phyloP scores from a whole-genome alignment of 495 filamentous ascomycete species.

The Penicillium desertorum region DNA sequence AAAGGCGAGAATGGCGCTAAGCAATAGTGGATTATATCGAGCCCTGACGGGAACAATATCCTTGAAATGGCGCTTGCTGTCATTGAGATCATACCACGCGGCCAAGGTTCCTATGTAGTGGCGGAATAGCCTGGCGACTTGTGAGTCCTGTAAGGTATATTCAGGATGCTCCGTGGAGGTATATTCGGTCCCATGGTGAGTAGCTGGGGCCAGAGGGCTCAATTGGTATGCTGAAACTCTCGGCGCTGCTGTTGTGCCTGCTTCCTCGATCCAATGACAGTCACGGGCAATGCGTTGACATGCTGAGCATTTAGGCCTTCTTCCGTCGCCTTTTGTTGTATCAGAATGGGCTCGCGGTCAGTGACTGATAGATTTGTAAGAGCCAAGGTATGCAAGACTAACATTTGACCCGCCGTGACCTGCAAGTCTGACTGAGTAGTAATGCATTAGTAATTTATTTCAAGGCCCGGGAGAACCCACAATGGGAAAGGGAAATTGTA shows the following conservation, averaged over 20 bases:
- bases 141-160: conserved; percentile 20
- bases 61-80: conserved; percentile 28
- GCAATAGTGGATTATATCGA: conserved; percentile 31
- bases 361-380: too few species aligned
- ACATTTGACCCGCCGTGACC: conserved; percentile 37
- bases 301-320: conserved; percentile 24
- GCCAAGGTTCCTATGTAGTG: conserved; percentile 34
- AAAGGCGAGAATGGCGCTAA: conserved; percentile 39
- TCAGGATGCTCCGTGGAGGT: conserved; percentile 21
- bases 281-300: conserved; percentile 27
- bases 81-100: conserved; percentile 42
- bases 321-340: conserved; percentile 28
- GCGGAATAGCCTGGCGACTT: conserved; percentile 28
- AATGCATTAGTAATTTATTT: too few species aligned
- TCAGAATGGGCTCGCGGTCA: background rate
- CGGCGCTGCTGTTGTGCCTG: background rate
- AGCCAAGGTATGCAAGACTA: conserved; percentile 3
- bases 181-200: conserved; percentile 9
- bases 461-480: too few species aligned
- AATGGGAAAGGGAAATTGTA: too few species aligned
- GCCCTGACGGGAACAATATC: conserved; percentile 30
- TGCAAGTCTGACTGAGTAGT: conserved; percentile 28
- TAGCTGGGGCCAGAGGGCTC: background rate
- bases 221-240: background rate
- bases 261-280: conserved; percentile 17